Evolutionary conservation across 2,329 filamentous ascomycete genomes (phyloP).

Genomic region (Raffaelea albimanens): DNA sequence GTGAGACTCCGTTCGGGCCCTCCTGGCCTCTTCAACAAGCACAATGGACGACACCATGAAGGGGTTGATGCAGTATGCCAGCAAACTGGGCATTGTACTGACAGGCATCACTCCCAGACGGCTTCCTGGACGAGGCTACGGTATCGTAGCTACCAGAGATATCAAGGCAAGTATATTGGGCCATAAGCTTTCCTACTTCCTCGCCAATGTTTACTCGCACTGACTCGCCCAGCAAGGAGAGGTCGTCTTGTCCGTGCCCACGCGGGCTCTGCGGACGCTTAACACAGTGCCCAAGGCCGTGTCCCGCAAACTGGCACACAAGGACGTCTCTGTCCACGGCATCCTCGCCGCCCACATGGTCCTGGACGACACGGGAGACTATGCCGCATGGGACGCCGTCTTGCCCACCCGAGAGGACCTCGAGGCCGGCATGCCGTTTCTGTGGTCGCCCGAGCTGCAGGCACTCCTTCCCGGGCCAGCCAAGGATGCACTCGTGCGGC

Average conservation of each 20-base stretch:
- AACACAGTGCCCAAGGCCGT: conserved; percentile 48
- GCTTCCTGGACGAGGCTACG: conserved; percentile 66
- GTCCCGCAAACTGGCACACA: conserved; percentile 36
- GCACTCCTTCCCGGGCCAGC: conserved; percentile 35
- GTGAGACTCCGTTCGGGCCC: too few relatives aligned
- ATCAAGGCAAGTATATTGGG: conserved; percentile 55
- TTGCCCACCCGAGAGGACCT: conserved; percentile 59
- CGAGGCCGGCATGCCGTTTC: conserved; percentile 31
- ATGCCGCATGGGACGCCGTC: conserved; percentile 52
- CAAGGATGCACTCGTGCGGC: conserved; percentile 38
- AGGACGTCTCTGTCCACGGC: conserved; percentile 54
- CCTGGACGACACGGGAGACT: conserved; percentile 37
- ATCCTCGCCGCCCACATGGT: conserved; percentile 62
- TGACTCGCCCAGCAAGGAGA: conserved; percentile 29
- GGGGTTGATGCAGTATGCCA: conserved; percentile 45
- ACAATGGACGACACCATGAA: conserved; percentile 8
- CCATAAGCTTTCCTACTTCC: not conserved
- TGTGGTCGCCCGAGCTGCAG: conserved; percentile 38
- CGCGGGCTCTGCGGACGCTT: conserved; percentile 53
- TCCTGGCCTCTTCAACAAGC: too few relatives aligned
- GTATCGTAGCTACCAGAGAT: conserved; percentile 60
- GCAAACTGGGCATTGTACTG: conserved; percentile 53
- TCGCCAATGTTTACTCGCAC: not conserved
- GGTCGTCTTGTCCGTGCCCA: conserved; percentile 55
- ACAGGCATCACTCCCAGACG: conserved; percentile 56